These are phyloP conservation scores for Miamiensis avidus DNA, from an alignment of 169 alveolate genomes.

Conservation along the genomic window DNA sequence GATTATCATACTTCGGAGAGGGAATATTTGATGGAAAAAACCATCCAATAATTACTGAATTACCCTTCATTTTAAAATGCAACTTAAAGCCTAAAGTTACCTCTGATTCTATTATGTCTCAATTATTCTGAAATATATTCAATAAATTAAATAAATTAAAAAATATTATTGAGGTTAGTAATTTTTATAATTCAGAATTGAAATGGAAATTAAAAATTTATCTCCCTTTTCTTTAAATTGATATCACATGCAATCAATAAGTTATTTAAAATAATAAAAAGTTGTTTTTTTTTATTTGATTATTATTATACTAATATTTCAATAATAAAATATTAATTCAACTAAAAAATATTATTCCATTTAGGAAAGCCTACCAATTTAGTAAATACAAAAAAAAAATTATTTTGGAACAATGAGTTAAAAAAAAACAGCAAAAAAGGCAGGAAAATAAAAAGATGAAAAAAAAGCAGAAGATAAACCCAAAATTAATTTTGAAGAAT, in stretches of 20 bases:
- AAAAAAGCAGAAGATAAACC: constrained; percentile 43
- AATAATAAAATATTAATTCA: no score
- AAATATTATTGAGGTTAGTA: background rate
- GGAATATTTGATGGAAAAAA: background rate
- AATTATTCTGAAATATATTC: no score
- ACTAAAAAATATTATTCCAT: no score
- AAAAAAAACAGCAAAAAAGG: constrained; percentile 34
- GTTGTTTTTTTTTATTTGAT: no score
- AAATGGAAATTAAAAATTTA: background rate
- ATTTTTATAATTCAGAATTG: background rate
- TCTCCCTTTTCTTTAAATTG: background rate
- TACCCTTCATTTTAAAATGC: constrained; percentile 4
- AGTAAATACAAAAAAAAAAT: background rate
- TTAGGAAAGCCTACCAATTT: background rate
- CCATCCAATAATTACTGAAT: background rate
- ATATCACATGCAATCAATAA: background rate
- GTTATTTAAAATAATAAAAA: background rate
- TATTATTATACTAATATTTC: no score
- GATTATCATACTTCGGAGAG: constrained; percentile 10
- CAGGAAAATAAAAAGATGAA: constrained; percentile 14
- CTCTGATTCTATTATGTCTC: background rate
- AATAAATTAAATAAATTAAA: no score
- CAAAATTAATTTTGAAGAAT: constrained; percentile 42
- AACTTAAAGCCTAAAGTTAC: background rate
- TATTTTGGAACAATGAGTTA: background rate